These are phyloP conservation scores for Ophiostoma ulmi DNA, from an alignment of 2,329 filamentous ascomycete species.

Conservation along the genomic window DNA sequence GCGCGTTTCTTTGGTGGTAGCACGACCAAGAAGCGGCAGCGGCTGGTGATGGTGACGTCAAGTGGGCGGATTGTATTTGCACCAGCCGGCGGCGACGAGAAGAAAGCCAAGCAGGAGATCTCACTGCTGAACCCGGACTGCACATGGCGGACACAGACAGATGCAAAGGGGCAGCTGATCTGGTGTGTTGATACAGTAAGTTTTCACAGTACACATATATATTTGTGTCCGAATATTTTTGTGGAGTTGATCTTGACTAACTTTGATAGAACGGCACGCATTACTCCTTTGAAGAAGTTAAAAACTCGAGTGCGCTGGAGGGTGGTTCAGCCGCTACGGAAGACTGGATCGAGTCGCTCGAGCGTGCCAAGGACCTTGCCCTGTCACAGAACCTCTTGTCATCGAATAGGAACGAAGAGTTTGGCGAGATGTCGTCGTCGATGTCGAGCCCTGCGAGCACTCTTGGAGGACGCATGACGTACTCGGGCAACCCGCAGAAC, in stretches of 20 bases:
- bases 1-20: conserved; percentile 89
- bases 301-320: conserved; percentile 58
- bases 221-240: no score
- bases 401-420: conserved; percentile 63
- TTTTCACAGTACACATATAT: not conserved
- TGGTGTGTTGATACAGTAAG: conserved; percentile 94
- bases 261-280: conserved; percentile 72
- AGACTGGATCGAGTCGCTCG: conserved; percentile 88
- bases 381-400: conserved; percentile 64
- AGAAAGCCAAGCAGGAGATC: conserved; percentile 88
- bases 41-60: conserved; percentile 91
- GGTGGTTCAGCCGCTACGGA: conserved; percentile 65
- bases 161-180: conserved; percentile 78
- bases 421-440: conserved; percentile 62
- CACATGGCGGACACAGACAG: conserved; percentile 72
- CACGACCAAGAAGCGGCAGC: conserved; percentile 85
- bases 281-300: conserved; percentile 90
- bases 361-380: conserved; percentile 80
- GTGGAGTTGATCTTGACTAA: not conserved
- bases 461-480: conserved; percentile 54
- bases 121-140: conserved; percentile 73
- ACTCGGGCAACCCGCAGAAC: conserved; percentile 54
- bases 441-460: conserved; percentile 74
- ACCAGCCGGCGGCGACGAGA: conserved; percentile 88
- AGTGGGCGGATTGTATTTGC: conserved; percentile 85